Evolutionary conservation across 495 filamentous ascomycete genomes (phyloP).

Genomic region (Aspergillus biplanus): DNA sequence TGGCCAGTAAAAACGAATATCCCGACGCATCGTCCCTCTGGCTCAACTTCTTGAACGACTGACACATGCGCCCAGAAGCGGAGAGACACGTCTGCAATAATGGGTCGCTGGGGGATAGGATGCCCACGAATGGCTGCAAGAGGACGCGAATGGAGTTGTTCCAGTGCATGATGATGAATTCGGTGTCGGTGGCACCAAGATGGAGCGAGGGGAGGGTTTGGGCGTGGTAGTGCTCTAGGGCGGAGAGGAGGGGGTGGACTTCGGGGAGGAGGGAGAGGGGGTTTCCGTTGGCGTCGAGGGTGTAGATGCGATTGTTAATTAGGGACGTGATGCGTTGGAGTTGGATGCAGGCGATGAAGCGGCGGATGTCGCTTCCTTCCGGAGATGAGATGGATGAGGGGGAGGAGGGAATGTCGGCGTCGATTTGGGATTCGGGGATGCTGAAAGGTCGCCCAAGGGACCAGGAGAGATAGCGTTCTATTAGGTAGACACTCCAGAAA

Average conservation of each 20-base stretch:
- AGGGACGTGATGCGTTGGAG: slow-evolving; percentile 44
- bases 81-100: slow-evolving; percentile 34
- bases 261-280: slow-evolving; percentile 32
- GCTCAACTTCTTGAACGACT: slow-evolving; percentile 43
- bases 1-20: slow-evolving; percentile 43
- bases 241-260: slow-evolving; percentile 32
- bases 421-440: slow-evolving; percentile 44
- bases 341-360: slow-evolving; percentile 38
- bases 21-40: slow-evolving; percentile 39
- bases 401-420: slow-evolving; percentile 33
- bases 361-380: slow-evolving; percentile 10
- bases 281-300: slow-evolving; percentile 33
- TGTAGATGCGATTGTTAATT: slow-evolving; percentile 45
- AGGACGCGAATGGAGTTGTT: slow-evolving; percentile 43
- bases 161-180: slow-evolving; percentile 46
- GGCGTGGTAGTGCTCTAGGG: slow-evolving; percentile 38
- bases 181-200: slow-evolving; percentile 30
- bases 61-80: slow-evolving; percentile 44
- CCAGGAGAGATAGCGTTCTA: slow-evolving; percentile 41
- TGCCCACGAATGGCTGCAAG: slow-evolving; percentile 42
- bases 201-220: slow-evolving; percentile 14
- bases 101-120: slow-evolving; percentile 33
- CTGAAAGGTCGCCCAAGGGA: slow-evolving; percentile 43
- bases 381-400: background rate
- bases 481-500: slow-evolving; percentile 48